Percentiles rank a stretch among this genome's conserved stretches.
phyloP scores from a whole-genome alignment of 2,329 filamentous ascomycete genomes.

The Cladosporium oxysporum region DNA sequence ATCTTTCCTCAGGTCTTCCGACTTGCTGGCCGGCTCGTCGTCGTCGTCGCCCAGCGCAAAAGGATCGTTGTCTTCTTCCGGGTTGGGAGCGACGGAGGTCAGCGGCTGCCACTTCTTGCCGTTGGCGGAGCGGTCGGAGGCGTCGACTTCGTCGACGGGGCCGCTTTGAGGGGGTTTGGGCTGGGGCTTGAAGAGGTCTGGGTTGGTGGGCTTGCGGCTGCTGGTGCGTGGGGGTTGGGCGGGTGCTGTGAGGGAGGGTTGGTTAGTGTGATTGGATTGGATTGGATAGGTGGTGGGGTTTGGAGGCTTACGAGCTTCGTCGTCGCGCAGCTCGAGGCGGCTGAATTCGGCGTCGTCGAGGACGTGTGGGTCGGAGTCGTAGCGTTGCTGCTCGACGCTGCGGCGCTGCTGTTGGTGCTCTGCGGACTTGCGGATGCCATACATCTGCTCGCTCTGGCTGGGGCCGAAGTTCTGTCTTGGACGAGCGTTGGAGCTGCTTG shows the following conservation, averaged over 20 bases:
- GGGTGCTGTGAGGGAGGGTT: slow-evolving; percentile 46
- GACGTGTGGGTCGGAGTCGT: slow-evolving; percentile 91
- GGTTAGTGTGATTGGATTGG: slow-evolving; percentile 27
- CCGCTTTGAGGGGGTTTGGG: slow-evolving; percentile 58
- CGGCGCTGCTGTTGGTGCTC: slow-evolving; percentile 45
- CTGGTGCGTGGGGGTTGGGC: slow-evolving; percentile 52
- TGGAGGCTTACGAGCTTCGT: slow-evolving; percentile 52
- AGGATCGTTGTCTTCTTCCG: slow-evolving; percentile 87
- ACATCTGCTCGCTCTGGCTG: slow-evolving; percentile 42
- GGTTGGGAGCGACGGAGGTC: slow-evolving; percentile 78
- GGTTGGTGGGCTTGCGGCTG: slow-evolving; percentile 69
- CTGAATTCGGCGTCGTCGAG: slow-evolving; percentile 81
- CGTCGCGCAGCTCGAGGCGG: slow-evolving; percentile 62
- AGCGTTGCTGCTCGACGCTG: slow-evolving; percentile 86
- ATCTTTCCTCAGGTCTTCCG: slow-evolving; percentile 60
- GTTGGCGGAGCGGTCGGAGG: slow-evolving; percentile 73
- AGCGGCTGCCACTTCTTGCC: slow-evolving; percentile 97
- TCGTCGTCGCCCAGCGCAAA: slow-evolving; percentile 97
- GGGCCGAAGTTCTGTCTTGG: slow-evolving; percentile 40
- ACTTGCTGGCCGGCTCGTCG: slow-evolving; percentile 65
- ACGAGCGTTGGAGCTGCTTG: slow-evolving; percentile 26
- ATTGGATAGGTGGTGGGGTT: background rate
- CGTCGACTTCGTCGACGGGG: slow-evolving; percentile 77
- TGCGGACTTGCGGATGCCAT: slow-evolving; percentile 39
- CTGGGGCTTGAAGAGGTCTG: slow-evolving; percentile 75